phyloP scores from a whole-genome alignment of 306 rosid genomes.

The Rosa chinensis region DNA sequence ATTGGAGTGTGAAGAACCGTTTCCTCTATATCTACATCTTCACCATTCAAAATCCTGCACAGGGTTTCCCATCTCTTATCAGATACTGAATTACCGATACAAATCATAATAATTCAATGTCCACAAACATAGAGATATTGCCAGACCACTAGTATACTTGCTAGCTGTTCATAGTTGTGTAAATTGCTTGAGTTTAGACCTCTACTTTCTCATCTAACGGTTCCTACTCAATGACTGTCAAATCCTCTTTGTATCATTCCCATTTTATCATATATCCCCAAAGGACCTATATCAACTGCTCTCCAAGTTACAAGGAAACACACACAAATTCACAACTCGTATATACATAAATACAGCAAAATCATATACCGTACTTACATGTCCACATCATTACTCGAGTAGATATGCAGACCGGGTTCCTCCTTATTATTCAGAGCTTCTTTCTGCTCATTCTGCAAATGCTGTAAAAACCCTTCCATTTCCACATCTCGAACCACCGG shows the following conservation, averaged over 20 bases:
- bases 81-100: neutral
- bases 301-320: neutral
- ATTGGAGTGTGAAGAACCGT: conserved; percentile 61
- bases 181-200: neutral
- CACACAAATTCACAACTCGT: conserved; percentile 5
- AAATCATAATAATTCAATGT: neutral
- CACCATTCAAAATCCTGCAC: conserved; percentile 64
- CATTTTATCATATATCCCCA: neutral
- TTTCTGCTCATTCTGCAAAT: conserved; percentile 67
- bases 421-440: conserved; percentile 54
- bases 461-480: conserved; percentile 80
- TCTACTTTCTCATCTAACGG: too few species aligned
- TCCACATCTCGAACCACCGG: conserved; percentile 54
- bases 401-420: conserved; percentile 66
- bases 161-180: neutral
- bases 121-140: neutral
- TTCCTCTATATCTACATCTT: conserved; percentile 49
- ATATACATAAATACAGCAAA: neutral
- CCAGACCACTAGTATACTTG: neutral
- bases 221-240: neutral
- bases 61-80: conserved; percentile 15
- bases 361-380: conserved; percentile 43
- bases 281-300: neutral
- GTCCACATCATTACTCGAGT: conserved; percentile 83
- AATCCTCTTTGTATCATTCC: neutral